Evolutionary conservation across 495 filamentous ascomycete genomes (phyloP), one percentile per base, ranked within the genome.

Genomic region (Chaetomidium leptoderma): DNA sequence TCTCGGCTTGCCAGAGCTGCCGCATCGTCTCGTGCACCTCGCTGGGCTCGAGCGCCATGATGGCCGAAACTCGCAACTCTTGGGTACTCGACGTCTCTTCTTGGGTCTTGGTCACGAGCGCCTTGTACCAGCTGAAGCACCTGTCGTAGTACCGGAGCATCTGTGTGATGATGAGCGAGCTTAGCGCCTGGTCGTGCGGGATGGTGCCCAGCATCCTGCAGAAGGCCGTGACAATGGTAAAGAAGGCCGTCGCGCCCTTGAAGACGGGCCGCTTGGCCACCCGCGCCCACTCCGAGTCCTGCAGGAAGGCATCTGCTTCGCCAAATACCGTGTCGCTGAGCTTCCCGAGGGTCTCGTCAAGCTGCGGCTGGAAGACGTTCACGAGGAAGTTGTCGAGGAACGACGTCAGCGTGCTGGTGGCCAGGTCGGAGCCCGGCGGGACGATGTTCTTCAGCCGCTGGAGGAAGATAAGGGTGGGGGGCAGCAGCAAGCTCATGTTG

Each of bases 351-450:
- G 95, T 96, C 66, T 99, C 93, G 52, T 99, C 93, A 14, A 99
- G 75, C 65, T 97, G 95, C 19, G 93, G 93, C 55, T 92, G 88
- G 76, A 99, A 99, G 35, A 97, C 92, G 64, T 97, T 97, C 70
- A 97, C 86, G 53, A 99, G 82, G 72, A 97, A 97, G 69, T 99
- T 95, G 68, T 99, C 93, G 11, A 99, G 81, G 74, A 99, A 99
- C 23, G 90, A 92, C 2, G 93, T 97, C 48, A 97, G 70, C 2
- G 90, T 95, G 69, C 85, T 89, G 58, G 88, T 87, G 7, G 86
- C 86, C 62, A 97, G 87, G 60, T 95, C 92, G 0, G 91, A 82
- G 17, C 80, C 85, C 16, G 86, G 79, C 4, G 93, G 93, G 1
- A 99, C 93, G 51, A 97, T 92, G 52, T 86, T 87, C 70, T 93